Evolutionary conservation across 1,284 basidiomycete genomes (phyloP).

Genomic region (Malassezia arunalokei): DNA sequence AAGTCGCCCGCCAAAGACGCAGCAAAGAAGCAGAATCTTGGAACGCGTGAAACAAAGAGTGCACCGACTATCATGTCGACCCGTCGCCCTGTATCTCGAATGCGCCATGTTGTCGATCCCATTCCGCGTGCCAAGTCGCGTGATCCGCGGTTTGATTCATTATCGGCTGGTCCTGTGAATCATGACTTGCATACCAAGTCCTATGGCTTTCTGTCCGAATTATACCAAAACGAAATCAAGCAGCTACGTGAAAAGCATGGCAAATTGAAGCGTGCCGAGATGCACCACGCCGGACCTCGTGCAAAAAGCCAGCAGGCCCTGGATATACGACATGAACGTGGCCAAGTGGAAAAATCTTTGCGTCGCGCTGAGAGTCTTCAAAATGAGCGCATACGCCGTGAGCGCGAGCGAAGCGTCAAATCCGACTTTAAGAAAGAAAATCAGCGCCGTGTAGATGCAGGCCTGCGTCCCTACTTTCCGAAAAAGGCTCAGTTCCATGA

Average conservation of each 20-base stretch:
- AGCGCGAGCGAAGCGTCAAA: constrained; percentile 51
- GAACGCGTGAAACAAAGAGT: constrained; percentile 64
- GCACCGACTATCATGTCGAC: constrained; percentile 79
- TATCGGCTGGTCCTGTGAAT: constrained; percentile 61
- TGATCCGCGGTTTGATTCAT: constrained; percentile 75
- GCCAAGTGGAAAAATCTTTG: constrained; percentile 63
- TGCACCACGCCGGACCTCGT: constrained; percentile 57
- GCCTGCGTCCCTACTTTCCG: constrained; percentile 58
- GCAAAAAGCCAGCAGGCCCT: constrained; percentile 51
- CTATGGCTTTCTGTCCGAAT: constrained; percentile 65
- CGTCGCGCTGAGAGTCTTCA: constrained; percentile 60
- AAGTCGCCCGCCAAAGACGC: constrained; percentile 8
- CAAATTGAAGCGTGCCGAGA: constrained; percentile 58
- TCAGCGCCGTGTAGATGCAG: constrained; percentile 34
- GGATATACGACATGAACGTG: constrained; percentile 56
- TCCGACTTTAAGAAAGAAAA: constrained; percentile 48
- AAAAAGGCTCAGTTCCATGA: constrained; percentile 52
- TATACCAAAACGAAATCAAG: constrained; percentile 59
- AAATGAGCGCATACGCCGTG: constrained; percentile 59
- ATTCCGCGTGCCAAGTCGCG: constrained; percentile 52
- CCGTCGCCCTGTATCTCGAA: constrained; percentile 70
- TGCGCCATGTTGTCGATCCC: constrained; percentile 63
- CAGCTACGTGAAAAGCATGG: constrained; percentile 59
- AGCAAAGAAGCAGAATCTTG: constrained; percentile 4
- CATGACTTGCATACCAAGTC: constrained; percentile 59